Percentiles rank a stretch among this genome's conserved stretches.
phyloP scores from a whole-genome alignment of 768 basidiomycete species.

The Dictyophora rubrovolvata region DNA sequence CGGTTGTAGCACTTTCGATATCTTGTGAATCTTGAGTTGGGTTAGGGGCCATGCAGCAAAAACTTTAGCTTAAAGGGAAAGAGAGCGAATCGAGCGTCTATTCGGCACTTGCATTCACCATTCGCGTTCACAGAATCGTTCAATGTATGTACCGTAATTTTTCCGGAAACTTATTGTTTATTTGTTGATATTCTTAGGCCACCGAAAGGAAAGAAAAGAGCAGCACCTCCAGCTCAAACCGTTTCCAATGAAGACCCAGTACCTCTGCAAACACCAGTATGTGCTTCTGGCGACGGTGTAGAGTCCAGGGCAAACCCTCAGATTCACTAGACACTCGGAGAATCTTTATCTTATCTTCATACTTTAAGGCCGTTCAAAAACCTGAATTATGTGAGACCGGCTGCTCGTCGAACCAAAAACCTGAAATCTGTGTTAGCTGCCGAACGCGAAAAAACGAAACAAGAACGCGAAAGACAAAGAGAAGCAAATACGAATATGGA shows the following conservation, averaged over 20 bases:
- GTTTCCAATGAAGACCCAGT: not conserved
- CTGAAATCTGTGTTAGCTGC: constrained; percentile 68
- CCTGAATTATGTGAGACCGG: constrained; percentile 55
- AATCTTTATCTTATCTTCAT: constrained; percentile 65
- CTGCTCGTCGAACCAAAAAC: constrained; percentile 66
- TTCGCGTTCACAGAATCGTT: not conserved
- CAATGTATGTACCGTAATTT: not conserved
- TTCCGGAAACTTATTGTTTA: not conserved
- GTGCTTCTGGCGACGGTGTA: not conserved
- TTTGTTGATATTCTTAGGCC: constrained; percentile 11
- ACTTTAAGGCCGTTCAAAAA: constrained; percentile 72
- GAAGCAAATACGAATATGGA: constrained; percentile 44
- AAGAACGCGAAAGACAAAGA: constrained; percentile 51
- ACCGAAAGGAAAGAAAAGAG: constrained; percentile 11
- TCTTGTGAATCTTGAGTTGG: constrained; percentile 30
- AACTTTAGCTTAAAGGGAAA: not conserved
- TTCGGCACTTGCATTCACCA: not conserved
- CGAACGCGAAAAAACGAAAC: constrained; percentile 68
- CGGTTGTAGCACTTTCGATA: constrained; percentile 36
- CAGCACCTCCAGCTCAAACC: not conserved
- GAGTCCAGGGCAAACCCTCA: not conserved
- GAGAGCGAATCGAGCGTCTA: constrained; percentile 1
- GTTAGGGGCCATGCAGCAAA: constrained; percentile 5
- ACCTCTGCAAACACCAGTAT: constrained; percentile 1
- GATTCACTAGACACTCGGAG: constrained; percentile 55